phyloP scores from a whole-genome alignment of 2,329 filamentous ascomycete species.

The Zasmidium cellare region DNA sequence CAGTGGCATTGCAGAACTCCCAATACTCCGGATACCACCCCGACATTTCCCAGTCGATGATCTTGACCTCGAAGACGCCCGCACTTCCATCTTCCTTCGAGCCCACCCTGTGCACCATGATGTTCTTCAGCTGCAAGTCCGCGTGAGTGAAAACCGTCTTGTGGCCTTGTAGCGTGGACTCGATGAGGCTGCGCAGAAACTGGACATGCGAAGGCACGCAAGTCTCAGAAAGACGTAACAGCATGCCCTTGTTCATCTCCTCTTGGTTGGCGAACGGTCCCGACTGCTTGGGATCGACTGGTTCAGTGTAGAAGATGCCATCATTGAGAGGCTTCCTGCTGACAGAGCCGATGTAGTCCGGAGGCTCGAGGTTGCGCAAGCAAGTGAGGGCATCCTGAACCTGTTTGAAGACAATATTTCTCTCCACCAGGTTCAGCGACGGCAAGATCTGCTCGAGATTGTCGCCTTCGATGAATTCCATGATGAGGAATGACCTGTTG shows the following conservation, averaged over 20 bases:
- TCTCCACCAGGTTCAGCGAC: conserved; percentile 14
- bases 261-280: conserved; percentile 20
- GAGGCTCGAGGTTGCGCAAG: conserved; percentile 13
- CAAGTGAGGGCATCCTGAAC: conserved; percentile 10
- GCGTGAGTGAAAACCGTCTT: conserved; percentile 19
- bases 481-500: conserved; percentile 15
- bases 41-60: conserved; percentile 22
- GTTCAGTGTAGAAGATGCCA: conserved; percentile 9
- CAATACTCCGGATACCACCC: conserved; percentile 26
- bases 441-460: conserved; percentile 9
- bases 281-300: background rate
- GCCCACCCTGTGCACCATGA: conserved; percentile 13
- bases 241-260: conserved; percentile 16
- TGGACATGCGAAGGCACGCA: conserved; percentile 2
- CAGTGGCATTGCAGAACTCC: conserved; percentile 20
- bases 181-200: conserved; percentile 7
- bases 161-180: conserved; percentile 5
- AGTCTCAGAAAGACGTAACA: conserved; percentile 2
- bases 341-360: conserved; percentile 13
- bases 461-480: conserved; percentile 20
- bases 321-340: conserved; percentile 3
- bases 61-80: conserved; percentile 9
- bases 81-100: background rate
- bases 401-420: conserved; percentile 10
- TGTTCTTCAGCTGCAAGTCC: conserved; percentile 22